Conservation (phyloP, 768 basidiomycete species). For the Suillus discolor region DNA sequence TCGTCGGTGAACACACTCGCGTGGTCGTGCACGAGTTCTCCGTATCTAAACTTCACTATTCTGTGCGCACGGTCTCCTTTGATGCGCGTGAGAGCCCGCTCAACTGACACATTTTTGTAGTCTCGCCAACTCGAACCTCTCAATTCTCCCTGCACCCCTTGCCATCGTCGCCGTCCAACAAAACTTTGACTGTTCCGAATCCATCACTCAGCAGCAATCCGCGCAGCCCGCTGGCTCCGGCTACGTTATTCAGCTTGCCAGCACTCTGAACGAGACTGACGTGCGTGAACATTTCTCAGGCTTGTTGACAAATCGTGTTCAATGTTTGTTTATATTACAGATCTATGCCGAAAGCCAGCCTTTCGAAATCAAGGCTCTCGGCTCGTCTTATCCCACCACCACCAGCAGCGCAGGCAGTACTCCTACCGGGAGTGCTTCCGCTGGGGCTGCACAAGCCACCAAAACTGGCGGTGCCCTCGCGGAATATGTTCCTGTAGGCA, state of each 20-base stretch:
- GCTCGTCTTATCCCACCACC: conserved; percentile 53
- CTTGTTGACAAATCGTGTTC: background rate
- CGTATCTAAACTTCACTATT: conserved; percentile 48
- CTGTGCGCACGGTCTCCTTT: conserved; percentile 41
- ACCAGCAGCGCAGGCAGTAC: conserved; percentile 31
- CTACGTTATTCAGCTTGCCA: conserved; percentile 54
- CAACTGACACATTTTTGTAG: conserved; percentile 30
- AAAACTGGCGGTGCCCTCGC: conserved; percentile 16
- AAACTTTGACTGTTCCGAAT: conserved; percentile 62
- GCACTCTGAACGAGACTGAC: conserved; percentile 50
- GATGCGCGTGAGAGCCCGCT: conserved; percentile 10
- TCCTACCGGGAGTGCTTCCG: conserved; percentile 23
- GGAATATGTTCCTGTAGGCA: conserved; percentile 29
- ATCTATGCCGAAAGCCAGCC: conserved; percentile 54
- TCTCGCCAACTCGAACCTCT: conserved; percentile 45
- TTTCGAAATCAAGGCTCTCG: conserved; percentile 64
- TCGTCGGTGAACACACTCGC: conserved; percentile 55
- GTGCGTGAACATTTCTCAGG: conserved; percentile 39
- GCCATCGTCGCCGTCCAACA: conserved; percentile 49
- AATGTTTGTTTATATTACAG: conserved; percentile 34
- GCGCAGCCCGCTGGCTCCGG: conserved; percentile 43
- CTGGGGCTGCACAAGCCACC: conserved; percentile 22
- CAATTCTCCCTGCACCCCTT: conserved; percentile 40
- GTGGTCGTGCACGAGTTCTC: conserved; percentile 56
- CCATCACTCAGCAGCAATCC: conserved; percentile 49